Percentiles rank a stretch among this genome's conserved stretches.
Evolutionary conservation across 768 basidiomycete genomes (phyloP).

Genomic region (Tulasnella sp.): DNA sequence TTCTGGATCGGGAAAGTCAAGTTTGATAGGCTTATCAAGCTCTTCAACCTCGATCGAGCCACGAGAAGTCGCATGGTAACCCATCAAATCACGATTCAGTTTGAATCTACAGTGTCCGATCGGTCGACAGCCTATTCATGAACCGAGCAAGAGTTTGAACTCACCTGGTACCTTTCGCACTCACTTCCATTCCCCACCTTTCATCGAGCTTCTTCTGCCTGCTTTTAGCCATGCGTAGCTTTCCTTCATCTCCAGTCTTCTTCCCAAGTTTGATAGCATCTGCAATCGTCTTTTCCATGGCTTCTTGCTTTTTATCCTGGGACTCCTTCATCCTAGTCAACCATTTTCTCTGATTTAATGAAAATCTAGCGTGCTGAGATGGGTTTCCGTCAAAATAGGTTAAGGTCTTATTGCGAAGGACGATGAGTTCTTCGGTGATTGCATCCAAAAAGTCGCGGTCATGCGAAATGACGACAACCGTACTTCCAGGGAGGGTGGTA

Average conservation of each 20-base stretch:
- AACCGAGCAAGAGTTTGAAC: conserved; percentile 28
- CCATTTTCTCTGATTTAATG: conserved; percentile 41
- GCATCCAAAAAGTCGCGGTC: conserved; percentile 59
- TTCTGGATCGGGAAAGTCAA: conserved; percentile 39
- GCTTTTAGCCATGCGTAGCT: conserved; percentile 49
- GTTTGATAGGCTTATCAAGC: conserved; percentile 38
- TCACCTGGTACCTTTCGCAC: conserved; percentile 41
- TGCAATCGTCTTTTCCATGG: conserved; percentile 55
- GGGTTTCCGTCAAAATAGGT: conserved; percentile 57
- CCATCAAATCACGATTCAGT: conserved; percentile 50
- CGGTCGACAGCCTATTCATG: background rate
- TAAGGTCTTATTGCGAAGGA: conserved; percentile 52
- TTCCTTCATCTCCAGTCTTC: conserved; percentile 59
- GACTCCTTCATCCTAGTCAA: conserved; percentile 42
- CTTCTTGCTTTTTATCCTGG: conserved; percentile 45
- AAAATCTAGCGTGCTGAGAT: conserved; percentile 45
- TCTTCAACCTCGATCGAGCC: conserved; percentile 42
- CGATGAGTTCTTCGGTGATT: conserved; percentile 57
- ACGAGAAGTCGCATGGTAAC: conserved; percentile 42
- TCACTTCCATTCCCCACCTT: conserved; percentile 40
- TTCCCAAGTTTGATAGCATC: conserved; percentile 50
- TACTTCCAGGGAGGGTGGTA: conserved; percentile 37
- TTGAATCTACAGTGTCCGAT: conserved; percentile 43
- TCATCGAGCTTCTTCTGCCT: conserved; percentile 57
- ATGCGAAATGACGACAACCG: conserved; percentile 61